phyloP scores from a whole-genome alignment of 305 asterid genomes.

The Fraxinus paxiana region DNA sequence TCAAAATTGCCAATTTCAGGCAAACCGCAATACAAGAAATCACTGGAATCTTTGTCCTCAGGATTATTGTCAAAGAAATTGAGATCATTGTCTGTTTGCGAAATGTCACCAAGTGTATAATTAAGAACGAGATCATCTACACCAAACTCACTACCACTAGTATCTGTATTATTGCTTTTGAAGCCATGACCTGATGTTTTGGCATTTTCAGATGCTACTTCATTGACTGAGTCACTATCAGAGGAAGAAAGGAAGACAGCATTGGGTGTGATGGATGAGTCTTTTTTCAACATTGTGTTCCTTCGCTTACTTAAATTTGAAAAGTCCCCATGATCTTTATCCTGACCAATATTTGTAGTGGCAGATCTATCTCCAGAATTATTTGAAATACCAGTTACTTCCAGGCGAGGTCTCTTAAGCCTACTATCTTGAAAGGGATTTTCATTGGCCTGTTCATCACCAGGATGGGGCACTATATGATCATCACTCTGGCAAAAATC shows the following conservation, averaged over 20 bases:
- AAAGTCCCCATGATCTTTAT: slow-evolving; percentile 24
- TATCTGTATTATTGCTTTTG: slow-evolving; percentile 30
- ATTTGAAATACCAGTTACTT: slow-evolving; percentile 28
- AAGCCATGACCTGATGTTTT: slow-evolving; percentile 32
- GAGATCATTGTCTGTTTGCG: slow-evolving; percentile 44
- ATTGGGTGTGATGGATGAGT: slow-evolving; percentile 33
- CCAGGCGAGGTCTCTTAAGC: slow-evolving; percentile 38
- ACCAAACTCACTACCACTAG: slow-evolving; percentile 35
- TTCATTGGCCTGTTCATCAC: slow-evolving; percentile 26
- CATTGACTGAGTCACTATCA: slow-evolving; percentile 33
- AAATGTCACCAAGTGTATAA: slow-evolving; percentile 47
- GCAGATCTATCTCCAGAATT: slow-evolving; percentile 27
- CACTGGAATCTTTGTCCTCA: slow-evolving; percentile 57
- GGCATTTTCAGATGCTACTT: slow-evolving; percentile 42
- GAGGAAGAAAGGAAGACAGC: slow-evolving; percentile 42
- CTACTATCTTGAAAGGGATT: slow-evolving; percentile 36
- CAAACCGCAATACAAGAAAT: slow-evolving; percentile 59
- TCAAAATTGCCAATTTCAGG: slow-evolving; percentile 80
- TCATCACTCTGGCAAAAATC: slow-evolving; percentile 58
- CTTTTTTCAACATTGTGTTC: slow-evolving; percentile 47
- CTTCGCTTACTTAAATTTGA: slow-evolving; percentile 36
- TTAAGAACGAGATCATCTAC: slow-evolving; percentile 34
- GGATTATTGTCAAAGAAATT: slow-evolving; percentile 39
- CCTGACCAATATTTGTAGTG: slow-evolving; percentile 30
- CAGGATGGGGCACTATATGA: slow-evolving; percentile 66